Evolutionary conservation across 2,329 filamentous ascomycete genomes (phyloP).

Genomic region (Fusarium devonianum): DNA sequence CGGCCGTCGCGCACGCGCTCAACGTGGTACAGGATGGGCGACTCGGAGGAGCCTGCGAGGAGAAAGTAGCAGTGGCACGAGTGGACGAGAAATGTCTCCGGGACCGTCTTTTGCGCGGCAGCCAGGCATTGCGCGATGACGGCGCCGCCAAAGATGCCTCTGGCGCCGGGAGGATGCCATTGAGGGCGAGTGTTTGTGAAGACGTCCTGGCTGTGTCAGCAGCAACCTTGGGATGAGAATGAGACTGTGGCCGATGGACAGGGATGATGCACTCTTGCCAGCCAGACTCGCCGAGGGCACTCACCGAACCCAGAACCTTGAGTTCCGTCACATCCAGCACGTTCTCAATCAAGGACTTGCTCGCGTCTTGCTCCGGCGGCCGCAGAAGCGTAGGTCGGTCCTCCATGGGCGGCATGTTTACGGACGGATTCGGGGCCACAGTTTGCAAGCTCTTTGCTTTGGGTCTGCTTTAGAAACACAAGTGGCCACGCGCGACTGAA

Average conservation of each 20-base stretch:
- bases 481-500: too few species aligned
- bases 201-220: constrained; percentile 67
- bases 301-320: constrained; percentile 74
- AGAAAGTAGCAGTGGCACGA: constrained; percentile 99
- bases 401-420: constrained; percentile 33
- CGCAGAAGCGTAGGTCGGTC: constrained; percentile 60
- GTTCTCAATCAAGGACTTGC: constrained; percentile 85
- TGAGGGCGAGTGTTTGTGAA: constrained; percentile 93
- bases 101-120: constrained; percentile 88
- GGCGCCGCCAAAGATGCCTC: constrained; percentile 91
- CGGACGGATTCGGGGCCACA: background rate
- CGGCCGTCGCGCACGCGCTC: constrained; percentile 91
- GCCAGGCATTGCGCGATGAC: constrained; percentile 92
- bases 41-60: constrained; percentile 82
- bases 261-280: too few species aligned
- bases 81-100: constrained; percentile 81
- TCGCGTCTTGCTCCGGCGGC: constrained; percentile 74
- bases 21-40: constrained; percentile 93
- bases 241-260: too few species aligned
- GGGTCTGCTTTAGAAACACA: too few species aligned
- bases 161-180: constrained; percentile 91
- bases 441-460: background rate
- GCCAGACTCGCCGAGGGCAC: too few species aligned
- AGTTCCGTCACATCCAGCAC: constrained; percentile 86
- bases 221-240: too few species aligned